A percentile compares a stretch with the other conserved stretches of the same genome.
Evolutionary conservation across 2,329 filamentous ascomycete genomes (phyloP).

Genomic region (Pseudogymnoascus sp.): DNA sequence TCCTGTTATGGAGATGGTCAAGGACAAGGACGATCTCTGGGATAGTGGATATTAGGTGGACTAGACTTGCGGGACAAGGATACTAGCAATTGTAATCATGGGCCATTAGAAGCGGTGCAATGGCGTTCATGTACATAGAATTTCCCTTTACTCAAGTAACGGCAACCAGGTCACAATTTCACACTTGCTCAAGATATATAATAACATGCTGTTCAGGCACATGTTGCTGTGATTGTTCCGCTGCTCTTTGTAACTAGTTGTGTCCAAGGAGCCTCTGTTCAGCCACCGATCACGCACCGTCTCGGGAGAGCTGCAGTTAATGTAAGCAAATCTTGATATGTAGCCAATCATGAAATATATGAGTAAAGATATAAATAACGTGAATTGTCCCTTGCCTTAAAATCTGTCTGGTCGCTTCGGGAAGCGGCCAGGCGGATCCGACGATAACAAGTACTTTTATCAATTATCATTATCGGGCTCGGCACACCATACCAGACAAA

Average conservation of each 20-base stretch:
- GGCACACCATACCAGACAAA: constrained; percentile 5
- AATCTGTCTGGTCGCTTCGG: constrained; percentile 30
- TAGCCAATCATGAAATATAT: background rate
- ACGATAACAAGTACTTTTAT: constrained; percentile 7
- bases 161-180: background rate
- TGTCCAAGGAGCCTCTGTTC: background rate
- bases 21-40: constrained; percentile 57
- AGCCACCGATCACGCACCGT: background rate
- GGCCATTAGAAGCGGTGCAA: background rate
- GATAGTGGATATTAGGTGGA: constrained; percentile 24
- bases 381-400: constrained; percentile 8
- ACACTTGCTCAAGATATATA: background rate
- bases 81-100: constrained; percentile 2
- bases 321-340: background rate
- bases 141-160: constrained; percentile 5
- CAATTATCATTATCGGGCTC: constrained; percentile 8
- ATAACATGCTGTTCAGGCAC: background rate
- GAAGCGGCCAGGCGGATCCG: constrained; percentile 29
- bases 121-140: background rate
- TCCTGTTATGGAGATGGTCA: constrained; percentile 53
- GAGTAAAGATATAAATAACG: background rate
- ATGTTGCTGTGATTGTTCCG: background rate
- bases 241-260: background rate
- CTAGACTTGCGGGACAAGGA: background rate
- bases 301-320: background rate